Conservation (phyloP, 345 rosid species). For the Salix arbutifolia region DNA sequence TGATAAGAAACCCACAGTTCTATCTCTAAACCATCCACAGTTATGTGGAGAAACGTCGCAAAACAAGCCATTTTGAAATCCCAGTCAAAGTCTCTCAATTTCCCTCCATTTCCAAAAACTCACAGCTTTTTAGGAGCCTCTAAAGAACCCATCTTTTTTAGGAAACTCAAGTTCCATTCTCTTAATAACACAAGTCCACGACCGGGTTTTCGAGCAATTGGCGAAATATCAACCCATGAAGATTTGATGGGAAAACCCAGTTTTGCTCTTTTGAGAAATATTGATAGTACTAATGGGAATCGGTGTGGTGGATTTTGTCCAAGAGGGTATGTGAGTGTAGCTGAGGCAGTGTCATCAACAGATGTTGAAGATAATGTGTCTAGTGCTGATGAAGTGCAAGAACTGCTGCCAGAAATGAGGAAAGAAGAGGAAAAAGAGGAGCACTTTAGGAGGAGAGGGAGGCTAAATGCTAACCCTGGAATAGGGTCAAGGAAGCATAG, state of each 20-base stretch:
- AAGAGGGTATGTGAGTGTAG: conserved; percentile 64
- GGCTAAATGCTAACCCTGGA: conserved; percentile 26
- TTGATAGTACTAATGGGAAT: conserved; percentile 5
- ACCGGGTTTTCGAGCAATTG: conserved; percentile 24
- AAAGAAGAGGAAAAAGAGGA: conserved; percentile 48
- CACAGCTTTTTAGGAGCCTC: conserved; percentile 33
- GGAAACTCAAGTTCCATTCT: conserved; percentile 18
- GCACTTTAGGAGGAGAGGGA: conserved; percentile 14
- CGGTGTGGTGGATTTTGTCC: conserved; percentile 39
- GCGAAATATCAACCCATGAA: conserved; percentile 33
- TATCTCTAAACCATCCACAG: conserved; percentile 27
- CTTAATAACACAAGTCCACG: conserved; percentile 14
- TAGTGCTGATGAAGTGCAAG: conserved; percentile 57
- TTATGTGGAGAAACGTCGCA: conserved; percentile 77
- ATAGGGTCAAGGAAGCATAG: conserved; percentile 40
- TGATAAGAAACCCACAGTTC: conserved; percentile 21
- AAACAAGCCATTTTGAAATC: conserved; percentile 44
- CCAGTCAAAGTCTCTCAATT: conserved; percentile 17
- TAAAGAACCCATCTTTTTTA: conserved; percentile 26
- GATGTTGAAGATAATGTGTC: conserved; percentile 71
- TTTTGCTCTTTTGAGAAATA: conserved; percentile 25
- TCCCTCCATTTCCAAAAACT: conserved; percentile 22
- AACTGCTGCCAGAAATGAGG: conserved; percentile 57
- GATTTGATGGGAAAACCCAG: conserved; percentile 32
- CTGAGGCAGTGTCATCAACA: conserved; percentile 74